Evolutionary conservation across 1,284 basidiomycete genomes (phyloP).

Genomic region (Farysia itapuensis): DNA sequence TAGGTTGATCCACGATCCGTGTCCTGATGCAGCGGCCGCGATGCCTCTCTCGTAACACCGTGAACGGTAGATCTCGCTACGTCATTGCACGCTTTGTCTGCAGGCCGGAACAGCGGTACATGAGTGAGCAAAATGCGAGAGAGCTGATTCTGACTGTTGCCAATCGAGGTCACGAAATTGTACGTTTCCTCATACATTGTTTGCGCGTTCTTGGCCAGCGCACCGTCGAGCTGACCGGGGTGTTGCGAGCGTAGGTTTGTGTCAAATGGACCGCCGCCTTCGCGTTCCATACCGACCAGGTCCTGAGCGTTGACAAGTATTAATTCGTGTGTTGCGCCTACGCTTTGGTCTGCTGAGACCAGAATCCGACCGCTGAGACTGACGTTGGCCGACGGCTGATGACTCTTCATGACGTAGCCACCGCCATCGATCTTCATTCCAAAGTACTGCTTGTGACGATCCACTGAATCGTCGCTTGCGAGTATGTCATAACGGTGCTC

Average conservation of each 20-base stretch:
- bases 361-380: constrained; percentile 41
- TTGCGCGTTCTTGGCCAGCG: constrained; percentile 25
- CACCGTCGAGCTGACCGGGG: constrained; percentile 23
- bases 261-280: constrained; percentile 22
- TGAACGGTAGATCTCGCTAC: constrained; percentile 16
- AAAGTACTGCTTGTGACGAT: constrained; percentile 19
- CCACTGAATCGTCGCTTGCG: constrained; percentile 17
- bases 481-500: constrained; percentile 6
- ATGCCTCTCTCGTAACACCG: constrained; percentile 31
- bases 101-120: constrained; percentile 36
- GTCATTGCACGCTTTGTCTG: constrained; percentile 24
- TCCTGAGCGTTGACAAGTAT: constrained; percentile 42
- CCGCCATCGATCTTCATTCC: constrained; percentile 16
- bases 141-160: constrained; percentile 4
- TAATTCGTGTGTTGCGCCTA: constrained; percentile 43
- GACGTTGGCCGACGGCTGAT: constrained; percentile 2
- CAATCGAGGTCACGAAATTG: constrained; percentile 31
- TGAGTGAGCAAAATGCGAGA: constrained; percentile 46
- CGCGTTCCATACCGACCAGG: constrained; percentile 45
- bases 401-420: constrained; percentile 18
- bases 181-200: constrained; percentile 23
- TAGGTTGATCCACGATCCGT: constrained; percentile 41
- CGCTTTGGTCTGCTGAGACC: constrained; percentile 9
- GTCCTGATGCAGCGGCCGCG: constrained; percentile 33
- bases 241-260: constrained; percentile 12